Evolutionary conservation across 2,329 filamentous ascomycete genomes (phyloP), one percentile per base, ranked within the genome.

Genomic region (Scleromitrula shiraiana): DNA sequence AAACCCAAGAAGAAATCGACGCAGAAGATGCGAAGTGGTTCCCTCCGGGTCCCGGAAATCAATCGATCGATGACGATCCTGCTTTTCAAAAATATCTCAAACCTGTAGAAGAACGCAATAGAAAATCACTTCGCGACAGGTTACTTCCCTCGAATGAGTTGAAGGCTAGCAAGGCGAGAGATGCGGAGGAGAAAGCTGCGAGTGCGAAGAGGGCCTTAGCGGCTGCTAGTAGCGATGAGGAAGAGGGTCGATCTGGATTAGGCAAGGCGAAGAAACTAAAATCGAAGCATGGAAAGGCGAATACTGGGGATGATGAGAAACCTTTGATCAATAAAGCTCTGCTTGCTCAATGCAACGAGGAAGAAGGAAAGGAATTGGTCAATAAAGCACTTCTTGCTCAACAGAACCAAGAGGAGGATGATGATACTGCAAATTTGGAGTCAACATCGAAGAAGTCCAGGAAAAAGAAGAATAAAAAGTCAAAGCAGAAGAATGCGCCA

Each of bases 141-240:
- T 55, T 66, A 30, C 56, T 65, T 26, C 56, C 60, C 2, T 53
- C 53, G 14, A 62, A 60, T 39, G 56, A 52, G 17, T 45, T 64
- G 15, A 59, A 59, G 43, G 62, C 57, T 12, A 62, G 59, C 45
- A 65, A 64, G 47, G 54, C 55, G 30, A 53, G 61, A 49, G 59
- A 64, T 57, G 53, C 56, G 7, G 61, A 62, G 37, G 63, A 65
- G 43, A 64, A 65, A 42, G 56, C 55, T 42, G 53, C 49, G 6
- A 64, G 58, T 51, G 56, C 57, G 17, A 64, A 62, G 51, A 54
- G 61, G n/a, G 56, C 43, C 10, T 44, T 58, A 41, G 56, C 38
- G 33, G 54, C 53, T 20, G 60, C 64, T 30, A 63, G 57, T 32
- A 65, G 64, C 41, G 64, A 65, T 50, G 64, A 67, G 26, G 64